These are phyloP conservation scores for Mollisiaceae sp. DNA, from an alignment of 2,329 filamentous ascomycete species.

Conservation along the genomic window DNA sequence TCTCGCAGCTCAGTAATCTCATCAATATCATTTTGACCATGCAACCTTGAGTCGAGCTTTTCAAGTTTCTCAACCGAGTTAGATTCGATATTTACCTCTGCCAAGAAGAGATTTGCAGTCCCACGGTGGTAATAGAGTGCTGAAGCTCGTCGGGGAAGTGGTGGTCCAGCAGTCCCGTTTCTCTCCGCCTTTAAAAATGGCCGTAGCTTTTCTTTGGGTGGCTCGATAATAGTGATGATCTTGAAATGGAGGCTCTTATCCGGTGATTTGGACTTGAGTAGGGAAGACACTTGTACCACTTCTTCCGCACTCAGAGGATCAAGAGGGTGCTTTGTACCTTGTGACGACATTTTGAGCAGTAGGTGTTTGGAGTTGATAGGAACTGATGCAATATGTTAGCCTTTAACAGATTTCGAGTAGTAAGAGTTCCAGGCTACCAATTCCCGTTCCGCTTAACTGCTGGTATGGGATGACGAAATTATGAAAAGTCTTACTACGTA, in stretches of 20 bases:
- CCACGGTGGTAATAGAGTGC: constrained; percentile 35
- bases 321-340: constrained; percentile 27
- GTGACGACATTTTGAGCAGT: constrained; percentile 3
- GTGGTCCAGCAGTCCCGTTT: constrained; percentile 19
- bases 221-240: constrained; percentile 33
- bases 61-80: constrained; percentile 27
- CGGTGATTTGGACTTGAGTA: constrained; percentile 29
- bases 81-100: constrained; percentile 29
- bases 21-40: constrained; percentile 36
- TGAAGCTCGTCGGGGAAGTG: constrained; percentile 27
- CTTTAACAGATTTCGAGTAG: background rate
- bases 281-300: constrained; percentile 28
- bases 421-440: background rate
- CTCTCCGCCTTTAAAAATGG: constrained; percentile 31
- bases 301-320: constrained; percentile 34
- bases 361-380: background rate
- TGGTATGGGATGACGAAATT: too few species aligned
- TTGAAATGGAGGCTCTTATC: constrained; percentile 35
- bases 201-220: constrained; percentile 32
- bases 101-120: constrained; percentile 32
- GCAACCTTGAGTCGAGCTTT: constrained; percentile 30
- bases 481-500: background rate
- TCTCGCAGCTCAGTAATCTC: constrained; percentile 35
- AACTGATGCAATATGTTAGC: background rate
- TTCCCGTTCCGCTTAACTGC: background rate